Evolutionary conservation across 176 grass and related monocot species (phyloP).

Genomic region (Avena sativa): DNA sequence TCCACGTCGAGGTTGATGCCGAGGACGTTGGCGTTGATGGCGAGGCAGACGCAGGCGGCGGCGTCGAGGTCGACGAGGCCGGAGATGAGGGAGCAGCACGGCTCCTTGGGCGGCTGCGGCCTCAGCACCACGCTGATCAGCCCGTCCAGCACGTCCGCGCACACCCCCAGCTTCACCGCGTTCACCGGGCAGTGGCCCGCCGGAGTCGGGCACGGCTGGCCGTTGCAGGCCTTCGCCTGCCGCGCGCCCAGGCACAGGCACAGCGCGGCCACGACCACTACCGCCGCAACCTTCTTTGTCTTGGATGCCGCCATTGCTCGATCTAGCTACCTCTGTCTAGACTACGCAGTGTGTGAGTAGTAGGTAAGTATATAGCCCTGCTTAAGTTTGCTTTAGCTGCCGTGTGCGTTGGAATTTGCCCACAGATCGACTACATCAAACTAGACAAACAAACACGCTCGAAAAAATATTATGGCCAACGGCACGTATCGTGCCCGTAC

Average conservation of each 20-base stretch:
- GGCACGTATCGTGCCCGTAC: no score
- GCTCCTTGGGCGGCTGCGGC: constrained; percentile 49
- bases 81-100: constrained; percentile 67
- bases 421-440: no score
- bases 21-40: constrained; percentile 71
- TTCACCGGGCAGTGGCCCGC: constrained; percentile 62
- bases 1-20: constrained; percentile 57
- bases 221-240: background rate
- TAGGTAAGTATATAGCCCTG: no score
- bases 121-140: constrained; percentile 54
- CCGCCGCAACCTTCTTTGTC: no score
- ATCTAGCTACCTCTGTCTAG: background rate
- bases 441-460: no score
- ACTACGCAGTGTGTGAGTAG: no score
- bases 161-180: constrained; percentile 66
- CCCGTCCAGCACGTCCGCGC: constrained; percentile 65
- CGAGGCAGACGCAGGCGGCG: constrained; percentile 71
- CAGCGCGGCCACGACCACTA: background rate
- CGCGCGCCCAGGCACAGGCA: background rate
- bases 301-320: background rate
- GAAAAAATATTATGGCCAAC: no score
- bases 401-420: no score
- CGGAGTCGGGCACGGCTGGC: constrained; percentile 37
- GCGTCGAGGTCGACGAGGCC: constrained; percentile 64
- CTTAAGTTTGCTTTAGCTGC: background rate